Base-by-base conservation (phyloP, 2,329 filamentous ascomycete genomes). In the Ilyonectria mors-panacis region DNA sequence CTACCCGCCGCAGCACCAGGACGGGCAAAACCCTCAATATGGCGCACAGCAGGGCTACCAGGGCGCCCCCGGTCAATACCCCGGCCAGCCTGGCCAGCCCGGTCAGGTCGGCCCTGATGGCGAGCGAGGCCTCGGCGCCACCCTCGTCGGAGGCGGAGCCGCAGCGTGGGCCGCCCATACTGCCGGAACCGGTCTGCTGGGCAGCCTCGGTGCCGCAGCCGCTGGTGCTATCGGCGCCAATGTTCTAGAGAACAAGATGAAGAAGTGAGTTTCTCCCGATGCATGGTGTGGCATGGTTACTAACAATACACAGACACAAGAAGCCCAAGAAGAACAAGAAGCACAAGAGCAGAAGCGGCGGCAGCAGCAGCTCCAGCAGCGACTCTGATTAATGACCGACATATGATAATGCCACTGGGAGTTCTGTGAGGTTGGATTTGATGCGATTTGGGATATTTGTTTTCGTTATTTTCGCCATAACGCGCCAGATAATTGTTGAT, bases 211-310 rank as follows among this genome's bases (percentile, higher is more conserved):
- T 8, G 86, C 85, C 12, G 81, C 84, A 0, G 81, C 86, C 1
- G 85, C 83, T 17, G 88, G 87, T 37, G 86, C 87, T 1, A 81
- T 89, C n/a, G 85, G 84, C 4, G 88, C 87, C 1, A 88, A 88
- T 66, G 71, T 85, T 42, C 67, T 88, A 7, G 85, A 86, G 78
- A 76, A 85, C 75, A 80, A 78, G 68, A 72, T 82, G 59, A 81
- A 81, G 74, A 75, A 75, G 77, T 68, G 44, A 66, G 66, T 33
- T 3, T 48, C 28, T 39, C 42, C 10, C 10, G 19, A 28, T 7
- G 15, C 48, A 28, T 23, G 12, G 6, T 15, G 15, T 37, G 26
- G 23, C 8, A 21, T n/a, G 15, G 30, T 47, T 51, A 45, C 56
- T 48, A 54, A 19, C 51, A 12, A 33, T n/a, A n/a, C 37, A 65